Evolutionary conservation across 148 eudicot species (phyloP).

Genomic region (Vaccinium myrtillus): DNA sequence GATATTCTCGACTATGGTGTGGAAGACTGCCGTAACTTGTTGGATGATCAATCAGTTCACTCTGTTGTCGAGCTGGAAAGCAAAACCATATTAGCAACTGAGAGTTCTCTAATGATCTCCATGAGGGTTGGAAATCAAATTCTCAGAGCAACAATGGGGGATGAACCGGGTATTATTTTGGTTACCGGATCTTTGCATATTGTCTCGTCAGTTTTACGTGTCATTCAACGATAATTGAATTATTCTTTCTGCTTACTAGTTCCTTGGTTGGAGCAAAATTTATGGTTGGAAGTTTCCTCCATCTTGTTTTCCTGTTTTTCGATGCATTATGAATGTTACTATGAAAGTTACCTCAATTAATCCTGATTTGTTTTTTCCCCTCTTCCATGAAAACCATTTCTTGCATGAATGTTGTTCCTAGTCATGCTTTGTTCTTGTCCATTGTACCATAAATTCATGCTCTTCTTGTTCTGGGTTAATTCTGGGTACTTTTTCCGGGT

Average conservation of each 20-base stretch:
- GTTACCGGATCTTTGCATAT: slow-evolving; percentile 89
- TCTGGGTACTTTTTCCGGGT: no score
- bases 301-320: neutral
- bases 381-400: no score
- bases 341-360: neutral
- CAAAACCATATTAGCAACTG: slow-evolving; percentile 34
- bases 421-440: no score
- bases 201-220: slow-evolving; percentile 66
- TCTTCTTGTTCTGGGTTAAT: no score
- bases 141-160: slow-evolving; percentile 39
- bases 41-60: slow-evolving; percentile 21
- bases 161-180: slow-evolving; percentile 46
- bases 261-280: neutral
- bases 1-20: slow-evolving; percentile 26
- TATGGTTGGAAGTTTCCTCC: neutral
- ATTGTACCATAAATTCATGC: no score
- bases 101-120: slow-evolving; percentile 43
- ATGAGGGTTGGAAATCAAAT: slow-evolving; percentile 50
- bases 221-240: slow-evolving; percentile 13
- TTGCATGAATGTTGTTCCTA: no score
- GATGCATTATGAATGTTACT: neutral
- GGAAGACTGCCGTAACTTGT: slow-evolving; percentile 18
- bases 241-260: neutral
- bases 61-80: slow-evolving; percentile 14
- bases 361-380: no score